Percentiles rank a stretch among this genome's conserved stretches.
Conservation (phyloP, 192 early-diverging fungal species). For the Entomortierella beljakovae region DNA sequence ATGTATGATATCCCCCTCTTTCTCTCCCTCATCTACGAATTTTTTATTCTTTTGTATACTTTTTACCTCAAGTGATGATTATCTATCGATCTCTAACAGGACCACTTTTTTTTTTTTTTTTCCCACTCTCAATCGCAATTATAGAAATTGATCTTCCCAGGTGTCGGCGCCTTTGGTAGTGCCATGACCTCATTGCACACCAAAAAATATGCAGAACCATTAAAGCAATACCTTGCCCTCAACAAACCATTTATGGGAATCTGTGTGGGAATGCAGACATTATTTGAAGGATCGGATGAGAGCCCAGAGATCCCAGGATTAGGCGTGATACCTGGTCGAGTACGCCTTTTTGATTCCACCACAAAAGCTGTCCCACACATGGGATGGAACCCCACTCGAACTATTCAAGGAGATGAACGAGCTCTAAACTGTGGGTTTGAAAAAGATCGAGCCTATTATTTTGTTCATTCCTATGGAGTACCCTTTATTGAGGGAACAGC, state of each 20-base stretch:
- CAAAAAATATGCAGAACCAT: constrained; percentile 84
- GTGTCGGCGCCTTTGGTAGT: constrained; percentile 96
- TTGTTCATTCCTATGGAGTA: constrained; percentile 97
- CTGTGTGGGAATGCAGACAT: constrained; percentile 97
- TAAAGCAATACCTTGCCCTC: constrained; percentile 84
- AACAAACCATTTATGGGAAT: constrained; percentile 98
- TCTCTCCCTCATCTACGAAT: neutral
- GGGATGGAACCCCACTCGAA: constrained; percentile 90
- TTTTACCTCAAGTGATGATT: neutral
- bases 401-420: constrained; percentile 46
- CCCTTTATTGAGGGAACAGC: constrained; percentile 60
- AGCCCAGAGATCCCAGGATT: constrained; percentile 82
- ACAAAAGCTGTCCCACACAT: constrained; percentile 97
- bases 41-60: neutral
- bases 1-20: constrained; percentile 63
- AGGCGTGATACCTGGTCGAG: constrained; percentile 82
- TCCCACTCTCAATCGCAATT: neutral
- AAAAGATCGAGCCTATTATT: constrained; percentile 81
- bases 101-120: neutral
- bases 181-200: constrained; percentile 83
- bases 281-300: constrained; percentile 95
- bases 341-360: constrained; percentile 71
- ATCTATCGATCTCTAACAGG: neutral
- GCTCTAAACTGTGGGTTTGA: constrained; percentile 34
- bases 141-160: constrained; percentile 98